Percentiles rank a stretch among this genome's conserved stretches.
These are phyloP conservation scores for Magnusiomyces suaveolens DNA, from an alignment of 1,139 yeast genomes.

Conservation along the genomic window DNA sequence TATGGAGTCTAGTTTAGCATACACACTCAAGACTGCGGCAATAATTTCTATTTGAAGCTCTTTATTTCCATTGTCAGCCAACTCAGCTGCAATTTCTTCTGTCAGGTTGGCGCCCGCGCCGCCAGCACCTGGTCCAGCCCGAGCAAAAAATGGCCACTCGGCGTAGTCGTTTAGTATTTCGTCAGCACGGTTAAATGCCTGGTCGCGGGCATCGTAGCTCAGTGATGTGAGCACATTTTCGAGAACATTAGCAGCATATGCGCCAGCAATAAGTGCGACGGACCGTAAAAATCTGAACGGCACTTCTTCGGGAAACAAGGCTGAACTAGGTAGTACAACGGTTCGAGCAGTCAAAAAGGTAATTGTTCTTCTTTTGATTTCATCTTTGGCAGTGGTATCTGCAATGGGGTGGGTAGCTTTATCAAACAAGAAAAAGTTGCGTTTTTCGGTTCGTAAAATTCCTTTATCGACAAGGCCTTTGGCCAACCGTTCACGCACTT, in stretches of 20 bases:
- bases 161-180: constrained; percentile 74
- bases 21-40: constrained; percentile 21
- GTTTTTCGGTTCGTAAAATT: constrained; percentile 89
- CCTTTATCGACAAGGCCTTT: constrained; percentile 97
- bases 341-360: constrained; percentile 64
- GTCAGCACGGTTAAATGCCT: constrained; percentile 88
- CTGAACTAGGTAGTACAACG: constrained; percentile 38
- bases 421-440: constrained; percentile 86
- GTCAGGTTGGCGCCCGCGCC: constrained; percentile 73
- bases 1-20: constrained; percentile 32
- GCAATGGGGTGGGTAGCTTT: constrained; percentile 98
- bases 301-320: constrained; percentile 59
- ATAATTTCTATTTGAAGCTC: constrained; percentile 70
- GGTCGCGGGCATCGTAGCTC: constrained; percentile 83
- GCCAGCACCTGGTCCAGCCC: constrained; percentile 43
- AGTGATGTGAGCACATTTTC: constrained; percentile 77
- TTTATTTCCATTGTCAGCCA: constrained; percentile 44
- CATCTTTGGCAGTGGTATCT: constrained; percentile 75
- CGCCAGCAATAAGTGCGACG: constrained; percentile 73
- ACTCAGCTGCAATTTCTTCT: constrained; percentile 57
- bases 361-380: constrained; percentile 61
- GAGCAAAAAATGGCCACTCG: constrained; percentile 71
- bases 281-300: constrained; percentile 69
- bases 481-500: constrained; percentile 91
- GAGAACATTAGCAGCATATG: constrained; percentile 91